phyloP scores from a whole-genome alignment of 2,329 filamentous ascomycete genomes.

The Zelopaecilomyces penicillatus region DNA sequence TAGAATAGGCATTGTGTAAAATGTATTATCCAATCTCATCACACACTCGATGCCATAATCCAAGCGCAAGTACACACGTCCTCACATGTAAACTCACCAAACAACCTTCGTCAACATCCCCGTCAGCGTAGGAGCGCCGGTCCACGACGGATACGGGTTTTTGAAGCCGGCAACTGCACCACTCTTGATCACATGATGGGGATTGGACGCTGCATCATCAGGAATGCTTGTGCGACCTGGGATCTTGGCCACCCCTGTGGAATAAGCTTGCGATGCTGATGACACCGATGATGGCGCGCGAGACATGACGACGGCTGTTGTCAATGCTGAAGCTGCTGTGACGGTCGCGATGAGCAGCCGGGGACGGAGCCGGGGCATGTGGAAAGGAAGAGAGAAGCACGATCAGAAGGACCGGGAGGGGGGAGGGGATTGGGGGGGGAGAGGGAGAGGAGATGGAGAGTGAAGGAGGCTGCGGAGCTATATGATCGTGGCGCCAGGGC shows the following conservation, averaged over 20 bases:
- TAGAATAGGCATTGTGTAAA: too few relatives aligned
- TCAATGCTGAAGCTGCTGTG: conserved; percentile 2
- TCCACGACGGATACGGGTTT: conserved; percentile 44
- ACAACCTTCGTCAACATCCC: conserved; percentile 24
- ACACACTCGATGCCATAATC: too few relatives aligned
- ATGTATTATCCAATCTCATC: too few relatives aligned
- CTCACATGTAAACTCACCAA: conserved; percentile 21
- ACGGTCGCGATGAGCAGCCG: conserved; percentile 8
- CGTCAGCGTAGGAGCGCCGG: conserved; percentile 11
- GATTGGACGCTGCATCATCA: conserved; percentile 34
- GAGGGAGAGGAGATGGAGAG: not conserved
- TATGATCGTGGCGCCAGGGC: too few relatives aligned
- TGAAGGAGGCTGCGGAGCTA: not conserved
- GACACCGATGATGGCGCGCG: conserved; percentile 9
- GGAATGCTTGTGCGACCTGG: conserved; percentile 26
- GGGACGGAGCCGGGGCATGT: conserved; percentile 17
- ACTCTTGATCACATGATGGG: conserved; percentile 38
- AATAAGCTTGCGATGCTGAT: conserved; percentile 8
- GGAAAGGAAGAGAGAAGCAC: conserved; percentile 2
- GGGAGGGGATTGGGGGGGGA: not conserved
- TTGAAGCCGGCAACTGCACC: conserved; percentile 36
- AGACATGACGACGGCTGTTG: conserved; percentile 9
- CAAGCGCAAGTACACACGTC: too few relatives aligned
- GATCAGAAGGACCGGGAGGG: conserved; percentile 2
- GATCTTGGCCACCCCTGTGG: conserved; percentile 26